Percentiles rank a stretch among this genome's conserved stretches.
Evolutionary conservation across 2,329 filamentous ascomycete species (phyloP).

Genomic region (Truncatella angustata): DNA sequence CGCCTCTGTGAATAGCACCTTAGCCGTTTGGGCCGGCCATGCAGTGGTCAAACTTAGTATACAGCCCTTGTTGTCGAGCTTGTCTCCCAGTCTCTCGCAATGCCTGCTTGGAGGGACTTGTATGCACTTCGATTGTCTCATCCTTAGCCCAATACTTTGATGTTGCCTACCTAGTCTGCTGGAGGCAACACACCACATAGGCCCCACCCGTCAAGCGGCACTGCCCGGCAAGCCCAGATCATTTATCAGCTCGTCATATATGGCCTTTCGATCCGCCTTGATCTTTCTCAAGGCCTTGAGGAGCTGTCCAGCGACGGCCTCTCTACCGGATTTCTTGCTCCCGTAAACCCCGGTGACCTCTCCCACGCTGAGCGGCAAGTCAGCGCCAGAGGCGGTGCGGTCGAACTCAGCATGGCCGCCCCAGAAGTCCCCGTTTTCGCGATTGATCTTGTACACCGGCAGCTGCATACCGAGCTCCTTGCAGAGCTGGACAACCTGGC

Average conservation of each 20-base stretch:
- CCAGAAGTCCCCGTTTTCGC: neutral
- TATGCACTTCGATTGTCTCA: no score
- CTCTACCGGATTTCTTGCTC: conserved; percentile 33
- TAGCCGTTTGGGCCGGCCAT: no score
- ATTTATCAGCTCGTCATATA: neutral
- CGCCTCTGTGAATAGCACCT: no score
- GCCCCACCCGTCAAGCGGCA: neutral
- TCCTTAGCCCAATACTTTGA: no score
- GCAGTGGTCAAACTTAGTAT: no score
- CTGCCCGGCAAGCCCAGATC: no score
- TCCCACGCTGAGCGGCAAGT: conserved; percentile 31
- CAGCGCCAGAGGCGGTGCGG: neutral
- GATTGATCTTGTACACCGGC: neutral
- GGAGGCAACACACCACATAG: neutral
- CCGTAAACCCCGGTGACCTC: conserved; percentile 31
- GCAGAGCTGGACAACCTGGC: neutral
- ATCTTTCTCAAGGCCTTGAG: conserved; percentile 32
- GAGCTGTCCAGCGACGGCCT: conserved; percentile 38
- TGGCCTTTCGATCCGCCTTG: conserved; percentile 19
- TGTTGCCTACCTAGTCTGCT: no score
- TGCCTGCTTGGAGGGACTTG: no score
- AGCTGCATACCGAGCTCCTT: neutral
- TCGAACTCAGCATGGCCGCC: neutral
- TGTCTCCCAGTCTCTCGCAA: no score
- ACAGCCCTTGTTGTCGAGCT: no score